Percentiles rank a stretch among this genome's conserved stretches.
Conservation (phyloP, 2,329 filamentous ascomycete species). For the Epichloe brachyelytri region DNA sequence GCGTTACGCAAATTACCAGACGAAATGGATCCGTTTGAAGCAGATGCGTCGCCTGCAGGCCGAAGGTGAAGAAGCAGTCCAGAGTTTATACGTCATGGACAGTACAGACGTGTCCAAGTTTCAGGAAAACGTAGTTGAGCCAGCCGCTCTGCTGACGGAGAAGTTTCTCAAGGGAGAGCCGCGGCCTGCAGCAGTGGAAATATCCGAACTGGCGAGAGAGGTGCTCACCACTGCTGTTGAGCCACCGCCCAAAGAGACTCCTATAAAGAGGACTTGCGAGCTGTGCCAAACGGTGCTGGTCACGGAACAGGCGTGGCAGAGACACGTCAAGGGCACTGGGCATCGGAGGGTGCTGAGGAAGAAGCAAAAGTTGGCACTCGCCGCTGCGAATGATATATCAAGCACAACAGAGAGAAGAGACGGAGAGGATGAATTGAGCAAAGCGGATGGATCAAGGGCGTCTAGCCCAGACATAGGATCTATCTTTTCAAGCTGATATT, state of each 20-base stretch:
- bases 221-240: slow-evolving; percentile 40
- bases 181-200: slow-evolving; percentile 36
- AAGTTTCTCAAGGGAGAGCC: slow-evolving; percentile 47
- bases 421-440: not conserved
- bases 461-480: slow-evolving; percentile 17
- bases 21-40: slow-evolving; percentile 78
- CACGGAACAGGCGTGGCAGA: slow-evolving; percentile 36
- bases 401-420: not conserved
- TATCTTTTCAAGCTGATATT: slow-evolving; percentile 12
- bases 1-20: slow-evolving; percentile 76
- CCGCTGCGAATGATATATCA: slow-evolving; percentile 14
- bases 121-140: slow-evolving; percentile 47
- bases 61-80: slow-evolving; percentile 34
- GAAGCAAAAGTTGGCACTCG: slow-evolving; percentile 25
- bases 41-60: slow-evolving; percentile 55
- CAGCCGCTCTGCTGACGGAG: slow-evolving; percentile 48
- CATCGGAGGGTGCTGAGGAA: slow-evolving; percentile 22
- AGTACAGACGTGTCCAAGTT: slow-evolving; percentile 57
- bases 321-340: slow-evolving; percentile 24
- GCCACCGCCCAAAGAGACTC: slow-evolving; percentile 37
- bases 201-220: slow-evolving; percentile 35
- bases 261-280: slow-evolving; percentile 53
- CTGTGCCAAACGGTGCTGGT: slow-evolving; percentile 53
- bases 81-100: slow-evolving; percentile 66
- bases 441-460: slow-evolving; percentile 4